Percentiles rank a stretch among this genome's conserved stretches.
These are phyloP conservation scores for Exserohilum turcica DNA, from an alignment of 2,329 filamentous ascomycete species.

Conservation along the genomic window DNA sequence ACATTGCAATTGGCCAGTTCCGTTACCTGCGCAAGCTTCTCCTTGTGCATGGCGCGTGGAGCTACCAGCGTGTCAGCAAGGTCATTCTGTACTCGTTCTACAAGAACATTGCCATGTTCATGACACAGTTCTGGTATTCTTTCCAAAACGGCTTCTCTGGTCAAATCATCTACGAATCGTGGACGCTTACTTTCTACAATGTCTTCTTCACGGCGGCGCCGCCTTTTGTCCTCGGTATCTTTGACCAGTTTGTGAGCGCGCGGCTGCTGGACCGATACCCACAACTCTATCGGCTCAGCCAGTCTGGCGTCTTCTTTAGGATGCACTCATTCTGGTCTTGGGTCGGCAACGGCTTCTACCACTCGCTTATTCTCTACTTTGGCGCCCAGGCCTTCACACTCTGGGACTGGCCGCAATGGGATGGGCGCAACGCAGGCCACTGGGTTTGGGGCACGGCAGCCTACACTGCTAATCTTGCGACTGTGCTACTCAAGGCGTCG, in stretches of 20 bases:
- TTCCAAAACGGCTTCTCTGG: slow-evolving; percentile 99
- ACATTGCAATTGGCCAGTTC: slow-evolving; percentile 96
- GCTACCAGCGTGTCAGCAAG: slow-evolving; percentile 95
- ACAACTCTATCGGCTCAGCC: slow-evolving; percentile 90
- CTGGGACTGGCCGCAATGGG: slow-evolving; percentile 74
- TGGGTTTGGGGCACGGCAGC: slow-evolving; percentile 98
- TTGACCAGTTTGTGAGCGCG: slow-evolving; percentile 96
- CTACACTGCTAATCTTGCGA: slow-evolving; percentile 91
- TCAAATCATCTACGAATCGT: slow-evolving; percentile 97
- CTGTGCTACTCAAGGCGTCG: slow-evolving; percentile 91
- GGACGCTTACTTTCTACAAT: slow-evolving; percentile 99
- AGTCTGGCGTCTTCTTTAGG: slow-evolving; percentile 91
- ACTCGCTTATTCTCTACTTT: slow-evolving; percentile 91
- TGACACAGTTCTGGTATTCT: slow-evolving; percentile 98
- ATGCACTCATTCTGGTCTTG: slow-evolving; percentile 91
- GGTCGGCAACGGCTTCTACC: slow-evolving; percentile 94
- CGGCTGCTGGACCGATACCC: slow-evolving; percentile 93
- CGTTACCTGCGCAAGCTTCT: slow-evolving; percentile 91
- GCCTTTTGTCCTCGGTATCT: slow-evolving; percentile 91
- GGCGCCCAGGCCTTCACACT: slow-evolving; percentile 81
- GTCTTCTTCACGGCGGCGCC: slow-evolving; percentile 96
- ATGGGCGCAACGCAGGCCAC: slow-evolving; percentile 85
- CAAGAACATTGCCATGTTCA: slow-evolving; percentile 98
- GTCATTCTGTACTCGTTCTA: slow-evolving; percentile 99
- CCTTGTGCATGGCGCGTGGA: slow-evolving; percentile 95